Base-by-base conservation (phyloP, 2,329 filamentous ascomycete genomes). In the Alternaria atra region DNA sequence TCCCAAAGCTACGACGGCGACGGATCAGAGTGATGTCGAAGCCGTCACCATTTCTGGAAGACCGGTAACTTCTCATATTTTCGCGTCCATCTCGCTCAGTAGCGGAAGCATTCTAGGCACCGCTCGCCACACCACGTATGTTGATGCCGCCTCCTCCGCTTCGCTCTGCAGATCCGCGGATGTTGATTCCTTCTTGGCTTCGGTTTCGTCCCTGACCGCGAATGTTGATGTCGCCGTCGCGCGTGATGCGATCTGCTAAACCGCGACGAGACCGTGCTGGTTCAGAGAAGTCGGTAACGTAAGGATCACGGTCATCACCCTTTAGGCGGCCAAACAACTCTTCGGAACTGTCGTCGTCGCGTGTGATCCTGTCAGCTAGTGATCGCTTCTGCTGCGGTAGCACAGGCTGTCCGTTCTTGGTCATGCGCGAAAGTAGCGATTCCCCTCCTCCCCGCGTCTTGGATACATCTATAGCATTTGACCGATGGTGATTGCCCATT, bases 401-500 rank as follows among this genome's bases (percentile, higher is more conserved):
- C 15, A 76, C 39, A 13, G 74, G 74, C 35, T 69, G 66, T 37
- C 75, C 75, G 44, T 77, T 67, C 59, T 77, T 77, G 9, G 75
- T 77, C 75, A 77, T 77, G 52, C 75, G 69, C 1, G 70, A 66
- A 12, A 76, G 60, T 29, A 77, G 58, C 12, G 72, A 75, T 15
- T 68, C 71, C 10, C 60, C 48, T 39, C 55, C 57, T 50, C 44
- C 51, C 17, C 53, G 42, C 47, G 67, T 62, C 15, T 66, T 64
- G 5, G 64, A 64, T n/a, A 72, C 74, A 46, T 82, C 81, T 23
- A 78, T 72, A 4, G 81, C 81, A 51, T 81, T 80, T 35, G 78
- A 79, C 23, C 82, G 78, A 30, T 79, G 79, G 65, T 84, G 81
- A 52, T 81, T 80, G 65, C 75, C 77, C 67, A 74, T 75, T 51